Evolutionary conservation across 306 rosid species (phyloP), one percentile per base, ranked within the genome.

Genomic region (Prunus mume): DNA sequence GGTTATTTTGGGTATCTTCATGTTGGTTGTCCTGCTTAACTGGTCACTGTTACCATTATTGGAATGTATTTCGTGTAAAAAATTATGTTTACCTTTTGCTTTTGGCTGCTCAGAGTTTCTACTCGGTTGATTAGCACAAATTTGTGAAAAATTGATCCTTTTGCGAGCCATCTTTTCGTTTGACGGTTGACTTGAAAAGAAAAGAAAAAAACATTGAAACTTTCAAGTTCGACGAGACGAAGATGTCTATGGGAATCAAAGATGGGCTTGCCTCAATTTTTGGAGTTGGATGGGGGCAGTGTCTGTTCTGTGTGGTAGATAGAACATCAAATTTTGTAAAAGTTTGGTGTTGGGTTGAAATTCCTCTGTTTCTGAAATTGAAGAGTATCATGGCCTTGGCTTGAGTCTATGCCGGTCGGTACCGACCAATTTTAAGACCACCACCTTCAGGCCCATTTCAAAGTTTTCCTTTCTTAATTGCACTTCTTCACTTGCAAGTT

Each of bases 1-100:
- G 85, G 86, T 65, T 58, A 83, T 75, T 83, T 74, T 79, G 9
- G 86, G 82, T 28, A 60, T 63, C 20, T 63, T 52, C 8, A 51
- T 5, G 75, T 28, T 19, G 47, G n/a, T 30, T 70, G 49, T 5
- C 8, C 74, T 19, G 49, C 46, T 28, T 28, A 14, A 46, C 55
- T 7, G 55, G 20, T 9, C 61, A 68, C 5, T 6, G 14, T 47
- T 68, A 46, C 41, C 41, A 34, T 34, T 34, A 5, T 34, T 34
- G 41, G 41, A 34, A 34, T 34, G 2, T 34, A 34, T 34, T 34
- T 34, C 41, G 8, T 34, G 41, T 34, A 34, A 5, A 34, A 34
- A 34, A 34, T 34, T 34, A 34, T 34, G 41, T 34, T 34, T 6
- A 1, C 41, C 41, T 34, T 5, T 34, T 1, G 41, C 41, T 34